Conservation (phyloP, 768 basidiomycete genomes). For the Mycena indigotica region DNA sequence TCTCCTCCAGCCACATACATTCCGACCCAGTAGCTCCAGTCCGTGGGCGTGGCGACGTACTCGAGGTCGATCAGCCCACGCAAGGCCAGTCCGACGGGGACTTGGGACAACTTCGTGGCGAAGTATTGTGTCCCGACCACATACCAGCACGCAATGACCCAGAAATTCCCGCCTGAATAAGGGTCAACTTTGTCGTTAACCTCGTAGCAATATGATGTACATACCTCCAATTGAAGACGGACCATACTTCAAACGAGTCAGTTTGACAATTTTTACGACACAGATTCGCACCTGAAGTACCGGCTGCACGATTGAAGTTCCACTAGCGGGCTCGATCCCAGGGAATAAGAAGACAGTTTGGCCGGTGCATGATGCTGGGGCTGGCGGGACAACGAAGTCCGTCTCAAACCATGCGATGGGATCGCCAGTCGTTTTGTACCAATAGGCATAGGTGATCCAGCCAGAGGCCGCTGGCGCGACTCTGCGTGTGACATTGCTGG, state of each 20-base stretch:
- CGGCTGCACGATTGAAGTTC: conserved; percentile 26
- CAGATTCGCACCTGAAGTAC: conserved; percentile 18
- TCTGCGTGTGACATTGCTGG: not conserved
- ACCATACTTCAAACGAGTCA: conserved; percentile 21
- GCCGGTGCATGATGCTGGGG: conserved; percentile 16
- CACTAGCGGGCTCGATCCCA: conserved; percentile 11
- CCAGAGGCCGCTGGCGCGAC: not conserved
- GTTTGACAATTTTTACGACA: not conserved
- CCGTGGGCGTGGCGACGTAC: too few species aligned
- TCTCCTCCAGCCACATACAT: too few species aligned
- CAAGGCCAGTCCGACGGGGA: too few species aligned
- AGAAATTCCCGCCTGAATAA: too few species aligned
- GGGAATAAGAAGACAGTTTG: conserved; percentile 29
- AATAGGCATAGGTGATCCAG: conserved; percentile 10
- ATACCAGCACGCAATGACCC: conserved; percentile 30
- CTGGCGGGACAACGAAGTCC: conserved; percentile 28
- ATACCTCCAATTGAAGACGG: conserved; percentile 27
- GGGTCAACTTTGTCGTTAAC: too few species aligned
- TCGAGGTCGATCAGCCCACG: too few species aligned
- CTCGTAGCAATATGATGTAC: too few species aligned
- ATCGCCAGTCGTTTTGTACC: conserved; percentile 12
- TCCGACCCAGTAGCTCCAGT: too few species aligned
- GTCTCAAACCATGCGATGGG: conserved; percentile 23
- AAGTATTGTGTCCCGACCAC: not conserved
- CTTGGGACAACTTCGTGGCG: too few species aligned